Evolutionary conservation across 192 early-diverging fungal species (phyloP).

Genomic region (Polychytrium aggregatum): DNA sequence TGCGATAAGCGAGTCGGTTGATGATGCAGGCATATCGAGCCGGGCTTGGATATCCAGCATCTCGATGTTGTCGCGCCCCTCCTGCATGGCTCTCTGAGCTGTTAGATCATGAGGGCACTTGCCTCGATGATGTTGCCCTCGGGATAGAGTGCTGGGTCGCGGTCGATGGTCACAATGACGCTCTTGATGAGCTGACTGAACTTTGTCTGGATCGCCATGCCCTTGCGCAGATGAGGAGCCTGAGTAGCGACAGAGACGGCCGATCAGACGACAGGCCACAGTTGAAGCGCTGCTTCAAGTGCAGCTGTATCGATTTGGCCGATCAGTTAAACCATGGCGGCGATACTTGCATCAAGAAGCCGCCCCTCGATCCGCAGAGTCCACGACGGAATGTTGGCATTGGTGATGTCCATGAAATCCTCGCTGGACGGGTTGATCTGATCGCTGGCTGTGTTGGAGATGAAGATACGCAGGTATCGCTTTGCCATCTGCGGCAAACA

Average conservation of each 20-base stretch:
- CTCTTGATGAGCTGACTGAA: constrained; percentile 79
- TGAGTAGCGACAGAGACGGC: too few relatives aligned
- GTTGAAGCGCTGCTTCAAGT: too few relatives aligned
- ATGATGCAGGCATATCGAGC: too few relatives aligned
- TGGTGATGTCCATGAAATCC: constrained; percentile 22
- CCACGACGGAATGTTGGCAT: constrained; percentile 62
- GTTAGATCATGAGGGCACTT: not conserved
- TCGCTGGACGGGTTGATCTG: constrained; percentile 46
- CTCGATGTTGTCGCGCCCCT: too few relatives aligned
- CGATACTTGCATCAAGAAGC: constrained; percentile 58
- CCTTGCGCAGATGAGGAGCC: constrained; percentile 14
- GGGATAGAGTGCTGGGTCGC: constrained; percentile 62
- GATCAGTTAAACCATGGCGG: too few relatives aligned
- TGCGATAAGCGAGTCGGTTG: not conserved
- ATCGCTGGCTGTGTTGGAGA: constrained; percentile 78
- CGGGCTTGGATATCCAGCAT: too few relatives aligned
- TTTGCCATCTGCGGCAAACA: constrained; percentile 41
- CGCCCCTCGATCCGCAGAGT: constrained; percentile 83
- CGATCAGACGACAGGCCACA: too few relatives aligned
- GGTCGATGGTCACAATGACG: constrained; percentile 74
- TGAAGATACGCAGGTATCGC: constrained; percentile 77
- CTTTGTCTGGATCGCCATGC: constrained; percentile 49
- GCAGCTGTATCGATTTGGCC: too few relatives aligned
- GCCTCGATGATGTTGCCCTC: constrained; percentile 73
- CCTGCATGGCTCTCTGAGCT: too few relatives aligned